Base-by-base conservation (phyloP, 2,329 filamentous ascomycete species). In the Cladophialophora bantiana region DNA sequence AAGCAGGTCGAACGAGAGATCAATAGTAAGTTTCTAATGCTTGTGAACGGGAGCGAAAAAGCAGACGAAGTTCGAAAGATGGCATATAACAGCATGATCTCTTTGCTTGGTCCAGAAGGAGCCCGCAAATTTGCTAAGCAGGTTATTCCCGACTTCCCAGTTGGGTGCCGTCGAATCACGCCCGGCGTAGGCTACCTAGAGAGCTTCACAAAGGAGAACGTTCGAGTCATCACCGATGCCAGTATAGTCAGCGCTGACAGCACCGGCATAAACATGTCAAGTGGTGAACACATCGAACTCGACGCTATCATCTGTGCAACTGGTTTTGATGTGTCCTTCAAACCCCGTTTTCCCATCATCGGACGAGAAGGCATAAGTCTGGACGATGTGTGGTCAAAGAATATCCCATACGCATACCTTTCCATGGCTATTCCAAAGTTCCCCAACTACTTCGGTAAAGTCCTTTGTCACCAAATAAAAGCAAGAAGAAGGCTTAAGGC, bases 211-310 rank as follows among this genome's bases (percentile, higher is more conserved):
- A 81, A 86, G 68, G 82, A 84, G 2, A 89, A 90, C 58, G 87
- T 90, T 12, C 81, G 83, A 13, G 88, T 86, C 68, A 86, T 89
- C 70, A 81, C 80, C 31, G 83, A 82, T 0, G 81, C 77, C 0
- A 90, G 90, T 0, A 90, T 90, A 72, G 78, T 80, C 18, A 79
- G 82, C 0, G 86, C 91, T 68, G 89, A 85, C 0, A 77, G 79
- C 40, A 85, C 80, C 0, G 87, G 87, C 20, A 61, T 75, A 20
- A 52, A 71, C 10, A 68, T 68, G 2, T 52, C 26, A 2, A 61
- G 67, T 42, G 73, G 73, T 3, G 59, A 68, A 12, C 18, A 54
- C 4, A 54, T 63, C 26, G 38, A 67, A 26, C 64, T 71, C 2
- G 72, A 74, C 38, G 66, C 62, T 15, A 57, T 74, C 13, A 65